Base-by-base conservation (phyloP, 306 rosid genomes). In the Bauhinia variegata region DNA sequence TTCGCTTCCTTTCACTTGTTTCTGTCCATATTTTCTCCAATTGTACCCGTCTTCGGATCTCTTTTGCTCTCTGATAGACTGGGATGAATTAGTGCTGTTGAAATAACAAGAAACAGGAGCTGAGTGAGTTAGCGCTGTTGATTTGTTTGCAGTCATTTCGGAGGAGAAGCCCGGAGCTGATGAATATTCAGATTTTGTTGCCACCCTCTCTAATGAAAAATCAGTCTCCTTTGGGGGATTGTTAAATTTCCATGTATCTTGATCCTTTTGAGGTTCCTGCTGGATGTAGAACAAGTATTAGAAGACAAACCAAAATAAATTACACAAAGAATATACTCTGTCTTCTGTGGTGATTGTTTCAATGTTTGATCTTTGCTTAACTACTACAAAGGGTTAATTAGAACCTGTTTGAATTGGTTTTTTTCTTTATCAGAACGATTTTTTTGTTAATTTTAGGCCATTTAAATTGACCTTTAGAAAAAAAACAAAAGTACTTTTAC, bases 11-110 rank as follows among this genome's bases (percentile, higher is more conserved):
- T 93, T 93, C 68, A 93, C 97, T 61, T 86, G 91, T 68, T 93
- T 93, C 73, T 93, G 99, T 39, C 99, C 99, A 63, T 93, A 93
- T 66, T 93, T 93, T 49, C 97, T 80, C 99, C 99, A 93, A 28
- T 90, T 93, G 71, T 63, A 93, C 15, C 99, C 99, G 38, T 93
- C 99, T 23, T 88, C 88, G 13, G 96, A 70, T 61, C 80, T 82
- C 76, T 50, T 73, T 37, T 90, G 89, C 50, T 85, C 87, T 51
- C 90, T 82, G 11, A 57, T 67, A 39, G 82, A 52, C 5, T 72
- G 88, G 15, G 83, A 63, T 15, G 64, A 34, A 34, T 68, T 83
- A 1, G 44, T 43, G 65, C 38, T 55, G 43, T 67, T 74, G 4
- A 49, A n/a, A 52, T 73, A 68, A 32, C 85, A 74, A 18, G 91